These are phyloP conservation scores for Orychophragmus violaceus DNA, from an alignment of 345 rosid genomes.

Conservation along the genomic window DNA sequence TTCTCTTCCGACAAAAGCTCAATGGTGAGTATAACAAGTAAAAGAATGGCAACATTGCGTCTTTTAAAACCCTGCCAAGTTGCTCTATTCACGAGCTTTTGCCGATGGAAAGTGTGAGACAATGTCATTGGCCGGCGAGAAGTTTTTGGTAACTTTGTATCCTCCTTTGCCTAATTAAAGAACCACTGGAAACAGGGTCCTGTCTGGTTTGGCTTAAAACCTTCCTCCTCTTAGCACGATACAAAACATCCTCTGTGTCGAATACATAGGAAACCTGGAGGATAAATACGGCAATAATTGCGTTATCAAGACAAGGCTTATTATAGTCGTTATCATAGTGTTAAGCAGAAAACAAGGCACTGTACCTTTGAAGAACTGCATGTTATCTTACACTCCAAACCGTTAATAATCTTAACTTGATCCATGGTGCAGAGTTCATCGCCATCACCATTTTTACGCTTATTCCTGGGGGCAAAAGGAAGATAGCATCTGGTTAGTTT, in stretches of 20 bases:
- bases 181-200: slow-evolving; percentile 27
- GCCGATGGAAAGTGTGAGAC: slow-evolving; percentile 2
- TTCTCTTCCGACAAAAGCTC: slow-evolving; percentile 11
- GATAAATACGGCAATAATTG: background rate
- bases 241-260: slow-evolving; percentile 87
- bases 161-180: slow-evolving; percentile 35
- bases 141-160: slow-evolving; percentile 43
- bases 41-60: slow-evolving; percentile 19
- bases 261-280: slow-evolving; percentile 82
- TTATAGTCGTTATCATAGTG: background rate
- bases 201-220: slow-evolving; percentile 23
- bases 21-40: slow-evolving; percentile 16
- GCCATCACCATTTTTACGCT: slow-evolving; percentile 32
- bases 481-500: slow-evolving; percentile 6
- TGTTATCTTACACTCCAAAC: slow-evolving; percentile 89
- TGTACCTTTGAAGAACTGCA: slow-evolving; percentile 91
- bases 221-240: slow-evolving; percentile 39
- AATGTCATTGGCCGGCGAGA: slow-evolving; percentile 13
- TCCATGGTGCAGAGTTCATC: slow-evolving; percentile 46
- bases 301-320: background rate
- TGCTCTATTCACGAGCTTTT: slow-evolving; percentile 1
- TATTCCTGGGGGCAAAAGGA: slow-evolving; percentile 50
- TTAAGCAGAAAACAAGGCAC: background rate
- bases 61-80: slow-evolving; percentile 1
- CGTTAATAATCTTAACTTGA: slow-evolving; percentile 59